A percentile compares a stretch with the other conserved stretches of the same genome.
Evolutionary conservation across 805 yeast genomes (phyloP).

Genomic region (Barnettozyma vustinii): DNA sequence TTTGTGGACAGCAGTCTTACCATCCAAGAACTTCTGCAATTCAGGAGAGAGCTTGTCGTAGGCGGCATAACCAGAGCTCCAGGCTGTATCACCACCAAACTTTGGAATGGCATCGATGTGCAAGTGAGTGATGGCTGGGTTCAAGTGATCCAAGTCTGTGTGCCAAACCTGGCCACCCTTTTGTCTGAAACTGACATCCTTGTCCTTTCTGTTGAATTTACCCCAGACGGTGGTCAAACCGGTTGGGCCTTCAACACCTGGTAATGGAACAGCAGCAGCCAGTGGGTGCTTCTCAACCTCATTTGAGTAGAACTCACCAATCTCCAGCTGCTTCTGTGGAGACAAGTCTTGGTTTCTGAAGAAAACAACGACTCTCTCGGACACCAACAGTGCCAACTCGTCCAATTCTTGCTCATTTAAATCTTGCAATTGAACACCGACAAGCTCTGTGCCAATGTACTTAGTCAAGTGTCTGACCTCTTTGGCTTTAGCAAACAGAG

Average conservation of each 20-base stretch:
- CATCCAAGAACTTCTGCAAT: constrained; percentile 45
- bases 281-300: constrained; percentile 38
- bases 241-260: constrained; percentile 14
- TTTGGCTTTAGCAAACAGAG: constrained; percentile 35
- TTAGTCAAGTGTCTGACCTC: constrained; percentile 39
- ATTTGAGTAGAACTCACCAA: constrained; percentile 23
- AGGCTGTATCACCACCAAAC: constrained; percentile 52
- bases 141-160: constrained; percentile 52
- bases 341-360: constrained; percentile 25
- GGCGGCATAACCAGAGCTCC: constrained; percentile 53
- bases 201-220: constrained; percentile 23
- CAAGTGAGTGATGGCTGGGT: constrained; percentile 49
- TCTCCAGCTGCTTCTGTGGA: constrained; percentile 15
- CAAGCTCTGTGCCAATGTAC: constrained; percentile 45
- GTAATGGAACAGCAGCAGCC: constrained; percentile 29
- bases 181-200: constrained; percentile 4
- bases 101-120: constrained; percentile 44
- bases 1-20: constrained; percentile 43
- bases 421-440: constrained; percentile 40
- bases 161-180: constrained; percentile 36
- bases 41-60: constrained; percentile 51
- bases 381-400: constrained; percentile 41
- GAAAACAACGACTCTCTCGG: constrained; percentile 48
- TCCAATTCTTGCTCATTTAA: constrained; percentile 39
- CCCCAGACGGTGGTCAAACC: constrained; percentile 36